A percentile compares a stretch with the other conserved stretches of the same genome.
These are phyloP conservation scores for Suillus cothurnatus DNA, from an alignment of 768 basidiomycete genomes.

Conservation along the genomic window DNA sequence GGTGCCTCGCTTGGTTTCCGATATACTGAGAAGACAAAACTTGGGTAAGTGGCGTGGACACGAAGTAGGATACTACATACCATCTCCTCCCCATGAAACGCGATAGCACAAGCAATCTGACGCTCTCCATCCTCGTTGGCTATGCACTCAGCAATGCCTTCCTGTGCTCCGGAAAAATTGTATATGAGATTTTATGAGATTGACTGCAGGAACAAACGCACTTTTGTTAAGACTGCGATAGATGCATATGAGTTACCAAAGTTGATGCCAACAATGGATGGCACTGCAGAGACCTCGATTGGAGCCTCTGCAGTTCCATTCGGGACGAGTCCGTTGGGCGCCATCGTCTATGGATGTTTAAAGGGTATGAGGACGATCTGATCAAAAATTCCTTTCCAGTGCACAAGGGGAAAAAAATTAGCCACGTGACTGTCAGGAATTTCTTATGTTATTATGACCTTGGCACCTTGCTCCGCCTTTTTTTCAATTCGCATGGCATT, in stretches of 20 bases:
- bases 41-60: constrained; percentile 11
- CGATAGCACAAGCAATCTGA: constrained; percentile 93
- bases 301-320: constrained; percentile 56
- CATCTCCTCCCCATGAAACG: constrained; percentile 90
- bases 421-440: neutral
- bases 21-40: constrained; percentile 67
- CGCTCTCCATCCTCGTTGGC: constrained; percentile 99
- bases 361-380: constrained; percentile 1
- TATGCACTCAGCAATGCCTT: constrained; percentile 91
- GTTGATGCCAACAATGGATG: constrained; percentile 89
- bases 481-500: no score
- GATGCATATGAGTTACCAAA: constrained; percentile 95
- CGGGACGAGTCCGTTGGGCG: constrained; percentile 41
- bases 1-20: constrained; percentile 91
- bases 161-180: constrained; percentile 46
- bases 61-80: constrained; percentile 47
- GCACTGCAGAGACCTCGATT: constrained; percentile 34
- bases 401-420: constrained; percentile 4
- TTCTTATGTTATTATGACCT: no score
- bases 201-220: constrained; percentile 32
- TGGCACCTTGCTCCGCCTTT: no score
- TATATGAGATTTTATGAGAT: neutral
- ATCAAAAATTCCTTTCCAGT: neutral
- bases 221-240: constrained; percentile 95
- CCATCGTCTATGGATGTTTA: constrained; percentile 32